Evolutionary conservation across 805 yeast species (phyloP), one percentile per base, ranked within the genome.

Genomic region (Myxozyma udenii): DNA sequence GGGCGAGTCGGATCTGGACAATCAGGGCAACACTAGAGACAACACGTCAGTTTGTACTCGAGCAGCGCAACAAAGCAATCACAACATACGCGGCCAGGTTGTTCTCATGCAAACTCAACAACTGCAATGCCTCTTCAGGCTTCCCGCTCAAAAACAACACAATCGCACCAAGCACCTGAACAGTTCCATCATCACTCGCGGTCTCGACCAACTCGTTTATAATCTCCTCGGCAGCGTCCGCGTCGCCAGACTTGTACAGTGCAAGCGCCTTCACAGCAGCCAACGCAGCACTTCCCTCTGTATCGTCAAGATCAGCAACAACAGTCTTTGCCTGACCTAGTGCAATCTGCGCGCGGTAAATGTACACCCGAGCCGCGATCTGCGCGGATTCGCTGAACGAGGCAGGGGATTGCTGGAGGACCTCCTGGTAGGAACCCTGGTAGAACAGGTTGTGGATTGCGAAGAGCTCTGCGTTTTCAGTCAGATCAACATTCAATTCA

Each of bases 81-180:
- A n/a, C n/a, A 23, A 54, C 57, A 18, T 46, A 53, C 57, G 60
- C 58, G 18, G 60, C 75, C 24, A 72, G 63, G 33, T 62, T 61
- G 36, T 71, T 65, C 61, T 78, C 77, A 28, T 71, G 68, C 14
- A 65, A 64, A 26, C 70, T 69, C 21, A 71, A 62, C 16, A 73
- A 53, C 25, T 63, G 61, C 50, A 77, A 67, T 6, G 80, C 80
- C 43, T 73, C 74, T 16, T 76, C 76, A 18, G 66, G 66, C 16
- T 70, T 68, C 3, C 70, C 73, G 48, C 71, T 66, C 3, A 67
- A 63, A n/a, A 73, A 71, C 26, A 74, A 65, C 50, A 75, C 70
- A 14, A 74, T 60, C 1, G 75, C 71, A 0, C 74, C 74, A 11
- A 78, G 41, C 43, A 70, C 71, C 55, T 67, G 67, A 14, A 70